A percentile compares a stretch with the other conserved stretches of the same genome.
These are phyloP conservation scores for Malus hybrid DNA, from an alignment of 331 rosid species.

Conservation along the genomic window DNA sequence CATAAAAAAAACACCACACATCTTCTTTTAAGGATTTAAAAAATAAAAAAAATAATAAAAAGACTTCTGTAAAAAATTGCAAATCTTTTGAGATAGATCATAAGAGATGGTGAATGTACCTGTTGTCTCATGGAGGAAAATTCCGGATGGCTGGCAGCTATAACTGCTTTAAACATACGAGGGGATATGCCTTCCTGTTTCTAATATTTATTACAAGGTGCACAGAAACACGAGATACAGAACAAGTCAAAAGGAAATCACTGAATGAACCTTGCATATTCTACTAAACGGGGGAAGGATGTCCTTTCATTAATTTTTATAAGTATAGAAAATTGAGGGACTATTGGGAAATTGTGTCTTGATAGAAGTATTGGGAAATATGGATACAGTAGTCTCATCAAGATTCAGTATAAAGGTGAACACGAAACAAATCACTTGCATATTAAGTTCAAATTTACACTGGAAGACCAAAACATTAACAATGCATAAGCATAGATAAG, in stretches of 20 bases:
- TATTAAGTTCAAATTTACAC: no score
- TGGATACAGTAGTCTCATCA: no score
- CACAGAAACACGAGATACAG: background rate
- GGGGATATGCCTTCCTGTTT: slow-evolving; percentile 89
- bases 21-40: no score
- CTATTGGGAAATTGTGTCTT: no score
- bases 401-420: no score
- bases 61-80: background rate
- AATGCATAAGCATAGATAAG: background rate
- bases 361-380: no score
- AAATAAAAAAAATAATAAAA: background rate
- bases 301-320: no score
- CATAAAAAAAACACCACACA: background rate
- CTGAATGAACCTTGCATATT: background rate
- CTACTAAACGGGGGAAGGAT: background rate
- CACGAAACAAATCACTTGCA: no score
- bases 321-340: no score
- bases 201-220: slow-evolving; percentile 27
- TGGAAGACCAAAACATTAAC: no score
- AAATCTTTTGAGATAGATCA: background rate
- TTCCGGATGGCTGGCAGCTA: slow-evolving; percentile 96
- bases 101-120: slow-evolving; percentile 40
- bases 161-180: slow-evolving; percentile 84
- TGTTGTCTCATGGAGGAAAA: slow-evolving; percentile 92
- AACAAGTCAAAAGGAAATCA: slow-evolving; percentile 9